A percentile compares a stretch with the other conserved stretches of the same genome.
These are phyloP conservation scores for Phaeophleospora eucalypticola DNA, from an alignment of 2,329 filamentous ascomycete genomes.

Conservation along the genomic window DNA sequence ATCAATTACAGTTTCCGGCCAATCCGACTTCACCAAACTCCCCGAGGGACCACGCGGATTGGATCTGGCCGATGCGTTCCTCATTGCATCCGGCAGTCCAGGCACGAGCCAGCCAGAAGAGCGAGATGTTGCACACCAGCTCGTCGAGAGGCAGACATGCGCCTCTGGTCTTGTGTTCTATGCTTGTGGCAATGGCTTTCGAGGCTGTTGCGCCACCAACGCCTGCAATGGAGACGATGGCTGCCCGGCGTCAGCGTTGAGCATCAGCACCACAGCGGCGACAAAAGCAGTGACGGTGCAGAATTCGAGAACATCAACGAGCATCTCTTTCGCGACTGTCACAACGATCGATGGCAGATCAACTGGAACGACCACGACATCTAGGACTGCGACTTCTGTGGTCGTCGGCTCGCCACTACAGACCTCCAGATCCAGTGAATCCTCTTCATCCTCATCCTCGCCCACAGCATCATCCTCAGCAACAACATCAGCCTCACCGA, in stretches of 20 bases:
- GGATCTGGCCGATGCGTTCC: constrained; percentile 2
- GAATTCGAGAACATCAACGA: constrained; percentile 2
- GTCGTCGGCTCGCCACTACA: constrained; percentile 3
- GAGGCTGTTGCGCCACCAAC: constrained; percentile 25
- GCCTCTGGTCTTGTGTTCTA: constrained; percentile 20
- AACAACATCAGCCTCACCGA: constrained; percentile 16
- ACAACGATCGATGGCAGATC: constrained; percentile 5
- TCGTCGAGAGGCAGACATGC: constrained; percentile 19
- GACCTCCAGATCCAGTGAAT: no score
- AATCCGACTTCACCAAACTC: constrained; percentile 1
- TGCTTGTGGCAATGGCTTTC: constrained; percentile 25
- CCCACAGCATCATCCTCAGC: constrained; percentile 13
- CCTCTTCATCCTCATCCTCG: neutral
- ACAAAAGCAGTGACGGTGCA: neutral
- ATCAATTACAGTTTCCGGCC: no score
- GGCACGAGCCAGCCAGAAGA: neutral
- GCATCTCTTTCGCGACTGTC: constrained; percentile 13
- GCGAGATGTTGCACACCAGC: no score
- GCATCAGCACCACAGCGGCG: neutral
- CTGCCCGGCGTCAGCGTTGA: neutral
- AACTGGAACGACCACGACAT: constrained; percentile 3
- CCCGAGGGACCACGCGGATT: constrained; percentile 8
- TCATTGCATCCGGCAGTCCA: constrained; percentile 5
- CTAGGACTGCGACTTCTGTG: neutral
- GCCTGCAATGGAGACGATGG: constrained; percentile 19